Evolutionary conservation across 2,329 filamentous ascomycete genomes (phyloP).

Genomic region (Ophiosphaerella narmari): DNA sequence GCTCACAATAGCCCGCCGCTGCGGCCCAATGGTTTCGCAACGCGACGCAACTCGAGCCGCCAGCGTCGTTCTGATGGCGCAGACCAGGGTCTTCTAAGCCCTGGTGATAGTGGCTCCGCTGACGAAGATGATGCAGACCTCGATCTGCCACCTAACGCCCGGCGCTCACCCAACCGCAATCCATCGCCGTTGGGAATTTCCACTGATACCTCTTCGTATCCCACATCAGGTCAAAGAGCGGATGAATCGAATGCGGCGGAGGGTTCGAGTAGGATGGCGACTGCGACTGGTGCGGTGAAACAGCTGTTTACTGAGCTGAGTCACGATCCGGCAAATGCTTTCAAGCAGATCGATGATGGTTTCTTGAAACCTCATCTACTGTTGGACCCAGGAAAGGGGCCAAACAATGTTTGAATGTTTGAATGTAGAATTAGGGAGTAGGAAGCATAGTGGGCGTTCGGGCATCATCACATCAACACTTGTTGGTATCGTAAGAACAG

Average conservation of each 20-base stretch:
- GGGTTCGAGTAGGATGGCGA: conserved; percentile 54
- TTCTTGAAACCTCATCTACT: conserved; percentile 92
- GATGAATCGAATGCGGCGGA: conserved; percentile 18
- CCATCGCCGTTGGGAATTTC: conserved; percentile 34
- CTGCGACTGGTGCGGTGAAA: conserved; percentile 75
- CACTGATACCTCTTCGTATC: conserved; percentile 40
- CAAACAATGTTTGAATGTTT: conserved; percentile 46
- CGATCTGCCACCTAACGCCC: conserved; percentile 63
- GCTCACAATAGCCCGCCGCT: conserved; percentile 56
- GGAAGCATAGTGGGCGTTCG: conserved; percentile 27
- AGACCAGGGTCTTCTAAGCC: conserved; percentile 60
- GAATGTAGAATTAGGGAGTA: conserved; percentile 9
- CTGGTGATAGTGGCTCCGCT: conserved; percentile 54
- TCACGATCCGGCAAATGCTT: conserved; percentile 87
- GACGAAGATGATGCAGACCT: conserved; percentile 61
- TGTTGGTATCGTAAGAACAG: not conserved
- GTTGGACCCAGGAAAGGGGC: conserved; percentile 65
- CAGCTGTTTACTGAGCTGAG: conserved; percentile 77
- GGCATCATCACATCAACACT: conserved; percentile 4
- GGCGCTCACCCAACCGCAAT: conserved; percentile 49
- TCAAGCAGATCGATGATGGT: conserved; percentile 91
- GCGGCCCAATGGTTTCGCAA: conserved; percentile 49
- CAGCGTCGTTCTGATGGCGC: conserved; percentile 53
- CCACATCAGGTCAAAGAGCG: conserved; percentile 44
- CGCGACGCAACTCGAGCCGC: conserved; percentile 59